phyloP scores from a whole-genome alignment of 805 yeast genomes.

The Candida xiaguanensis region DNA sequence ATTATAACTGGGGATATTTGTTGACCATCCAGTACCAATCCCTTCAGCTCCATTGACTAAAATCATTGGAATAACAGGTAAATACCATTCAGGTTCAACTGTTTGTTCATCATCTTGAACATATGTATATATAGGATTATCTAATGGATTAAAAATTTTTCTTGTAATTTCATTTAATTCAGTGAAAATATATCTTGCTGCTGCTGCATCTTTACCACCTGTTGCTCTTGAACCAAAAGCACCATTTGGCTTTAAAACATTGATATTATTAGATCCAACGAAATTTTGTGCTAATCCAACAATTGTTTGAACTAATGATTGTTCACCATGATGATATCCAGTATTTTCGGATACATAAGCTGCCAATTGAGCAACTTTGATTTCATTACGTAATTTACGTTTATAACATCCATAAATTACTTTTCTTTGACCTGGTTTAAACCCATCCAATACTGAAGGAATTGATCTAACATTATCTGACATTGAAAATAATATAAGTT shows the following conservation, averaged over 20 bases:
- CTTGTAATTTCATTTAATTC: slow-evolving; percentile 74
- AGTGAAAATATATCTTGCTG: slow-evolving; percentile 93
- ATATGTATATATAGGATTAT: slow-evolving; percentile 73
- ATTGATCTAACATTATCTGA: slow-evolving; percentile 95
- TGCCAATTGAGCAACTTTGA: slow-evolving; percentile 86
- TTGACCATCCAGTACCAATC: slow-evolving; percentile 99
- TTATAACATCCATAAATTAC: slow-evolving; percentile 85
- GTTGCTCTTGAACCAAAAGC: slow-evolving; percentile 93
- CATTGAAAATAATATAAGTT: slow-evolving; percentile 89
- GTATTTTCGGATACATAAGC: slow-evolving; percentile 88
- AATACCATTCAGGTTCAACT: slow-evolving; percentile 93
- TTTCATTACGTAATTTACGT: slow-evolving; percentile 69
- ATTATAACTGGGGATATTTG: slow-evolving; percentile 85
- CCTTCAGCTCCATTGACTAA: slow-evolving; percentile 96
- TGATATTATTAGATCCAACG: slow-evolving; percentile 87
- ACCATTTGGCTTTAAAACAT: slow-evolving; percentile 85
- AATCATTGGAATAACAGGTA: slow-evolving; percentile 93
- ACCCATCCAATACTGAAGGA: slow-evolving; percentile 91
- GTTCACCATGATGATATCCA: slow-evolving; percentile 95
- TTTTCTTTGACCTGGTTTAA: slow-evolving; percentile 96
- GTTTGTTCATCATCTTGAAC: slow-evolving; percentile 89
- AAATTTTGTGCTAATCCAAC: slow-evolving; percentile 93
- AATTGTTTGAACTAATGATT: slow-evolving; percentile 81
- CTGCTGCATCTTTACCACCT: slow-evolving; percentile 99
- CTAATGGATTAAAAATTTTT: slow-evolving; percentile 72